Base-by-base conservation (phyloP, 176 grass and related monocot species). In the Carex pumila region DNA sequence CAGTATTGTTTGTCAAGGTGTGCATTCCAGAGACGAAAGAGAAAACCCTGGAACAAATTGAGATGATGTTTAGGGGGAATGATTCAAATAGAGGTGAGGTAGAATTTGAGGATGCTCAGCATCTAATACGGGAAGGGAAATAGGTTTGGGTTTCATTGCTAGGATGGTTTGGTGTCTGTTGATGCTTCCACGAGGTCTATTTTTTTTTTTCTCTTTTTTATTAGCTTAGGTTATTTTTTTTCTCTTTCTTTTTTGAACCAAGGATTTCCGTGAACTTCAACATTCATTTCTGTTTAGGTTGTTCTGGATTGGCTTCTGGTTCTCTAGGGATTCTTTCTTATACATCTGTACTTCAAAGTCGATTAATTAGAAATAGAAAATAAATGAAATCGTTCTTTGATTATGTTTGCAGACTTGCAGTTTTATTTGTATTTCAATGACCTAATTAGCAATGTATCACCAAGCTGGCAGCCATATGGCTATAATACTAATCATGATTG, bases 21-120 rank as follows among this genome's bases (percentile, higher is more conserved):
- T 92, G 87, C 18, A 91, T 97, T 72, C 94, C 94, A 25, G 94
- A 94, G 86, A 97, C 94, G 22, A 97, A 97, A 85, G 92, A 88
- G 54, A 97, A 94, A 89, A 89, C 92, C 12, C 83, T 97, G 37
- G 94, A 97, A 55, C 92, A 94, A 83, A 97, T 97, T 82, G 94
- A 97, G 85, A 91, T 92, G 34, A 89, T 97, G 87, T 94, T 94
- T 88, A 90, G 87, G 89, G 62, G 70, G 25, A 90, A 89, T 53
- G 92, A 92, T 83, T 86, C 88, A 61, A 85, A 71, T 85, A 81
- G 82, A 81, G 87, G 85, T 72, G 92, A 92, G 60, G n/a, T 94
- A 29, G 89, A 97, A 84, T 86, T 94, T 83, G 85, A 76, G 77
- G 94, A 97, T 85, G 91, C 86, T 34, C 85, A 91, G 2, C 87